Percentiles rank a stretch among this genome's conserved stretches.
phyloP scores from a whole-genome alignment of 1,284 basidiomycete species.

The Apiotrichum gamsii region DNA sequence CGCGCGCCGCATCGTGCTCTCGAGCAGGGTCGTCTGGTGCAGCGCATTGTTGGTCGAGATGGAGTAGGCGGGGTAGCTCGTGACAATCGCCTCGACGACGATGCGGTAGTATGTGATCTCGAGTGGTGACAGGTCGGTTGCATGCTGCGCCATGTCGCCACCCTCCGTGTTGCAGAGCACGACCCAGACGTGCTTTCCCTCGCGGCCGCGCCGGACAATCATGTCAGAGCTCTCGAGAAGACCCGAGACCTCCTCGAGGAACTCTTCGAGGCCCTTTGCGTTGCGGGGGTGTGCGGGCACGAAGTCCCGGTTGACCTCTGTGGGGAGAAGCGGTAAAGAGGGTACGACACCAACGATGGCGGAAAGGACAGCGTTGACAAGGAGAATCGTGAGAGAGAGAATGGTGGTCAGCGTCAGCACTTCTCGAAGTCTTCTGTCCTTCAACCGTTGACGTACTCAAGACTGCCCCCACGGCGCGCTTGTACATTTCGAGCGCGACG shows the following conservation, averaged over 20 bases:
- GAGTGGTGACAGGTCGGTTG: conserved; percentile 36
- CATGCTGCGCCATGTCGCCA: conserved; percentile 27
- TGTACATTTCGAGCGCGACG: conserved; percentile 39
- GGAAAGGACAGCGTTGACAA: background rate
- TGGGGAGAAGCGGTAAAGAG: too few relatives aligned
- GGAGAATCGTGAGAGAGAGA: background rate
- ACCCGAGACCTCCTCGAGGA: conserved; percentile 29
- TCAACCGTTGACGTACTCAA: too few relatives aligned
- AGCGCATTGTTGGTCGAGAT: conserved; percentile 32
- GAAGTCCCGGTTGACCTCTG: conserved; percentile 27
- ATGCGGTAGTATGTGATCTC: conserved; percentile 40
- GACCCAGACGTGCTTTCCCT: conserved; percentile 24
- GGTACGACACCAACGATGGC: too few relatives aligned
- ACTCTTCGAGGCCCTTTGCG: conserved; percentile 21
- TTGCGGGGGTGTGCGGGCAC: conserved; percentile 20
- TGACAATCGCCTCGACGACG: conserved; percentile 37
- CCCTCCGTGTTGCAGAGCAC: conserved; percentile 36
- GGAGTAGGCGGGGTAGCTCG: conserved; percentile 42
- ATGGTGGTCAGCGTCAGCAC: background rate
- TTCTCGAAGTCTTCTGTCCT: too few relatives aligned
- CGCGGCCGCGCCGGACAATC: conserved; percentile 17
- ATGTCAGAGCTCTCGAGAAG: conserved; percentile 35
- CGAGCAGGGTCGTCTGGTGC: conserved; percentile 16
- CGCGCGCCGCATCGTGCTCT: conserved; percentile 22
- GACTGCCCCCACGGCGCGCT: conserved; percentile 27